A percentile compares a stretch with the other conserved stretches of the same genome.
phyloP scores from a whole-genome alignment of 2,329 filamentous ascomycete genomes.

The Xylaria sp. region DNA sequence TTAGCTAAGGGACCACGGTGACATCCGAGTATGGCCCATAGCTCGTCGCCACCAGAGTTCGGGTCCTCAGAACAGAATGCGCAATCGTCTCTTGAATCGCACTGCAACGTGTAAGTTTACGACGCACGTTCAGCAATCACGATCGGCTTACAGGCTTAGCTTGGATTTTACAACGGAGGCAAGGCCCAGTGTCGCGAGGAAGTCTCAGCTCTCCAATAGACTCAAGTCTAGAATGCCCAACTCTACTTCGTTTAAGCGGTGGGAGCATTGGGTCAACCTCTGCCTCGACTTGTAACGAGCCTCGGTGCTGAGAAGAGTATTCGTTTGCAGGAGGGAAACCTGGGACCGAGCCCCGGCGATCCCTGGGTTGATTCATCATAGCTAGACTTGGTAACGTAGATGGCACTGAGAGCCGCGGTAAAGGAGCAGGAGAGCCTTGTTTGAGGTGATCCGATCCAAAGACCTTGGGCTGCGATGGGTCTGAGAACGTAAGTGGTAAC shows the following conservation, averaged over 20 bases:
- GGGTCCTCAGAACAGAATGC: slow-evolving; percentile 57
- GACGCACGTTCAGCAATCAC: background rate
- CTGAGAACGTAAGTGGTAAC: slow-evolving; percentile 52
- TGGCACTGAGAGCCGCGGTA: slow-evolving; percentile 54
- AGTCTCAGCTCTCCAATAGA: slow-evolving; percentile 68
- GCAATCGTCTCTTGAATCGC: slow-evolving; percentile 63
- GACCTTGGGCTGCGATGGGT: slow-evolving; percentile 48
- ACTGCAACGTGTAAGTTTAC: slow-evolving; percentile 54
- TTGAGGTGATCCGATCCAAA: slow-evolving; percentile 51
- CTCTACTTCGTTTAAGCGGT: slow-evolving; percentile 64
- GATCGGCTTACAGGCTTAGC: slow-evolving; percentile 58
- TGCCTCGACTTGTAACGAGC: slow-evolving; percentile 58
- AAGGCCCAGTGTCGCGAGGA: slow-evolving; percentile 59
- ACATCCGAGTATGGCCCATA: slow-evolving; percentile 64
- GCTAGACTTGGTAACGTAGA: slow-evolving; percentile 53
- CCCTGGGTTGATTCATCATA: slow-evolving; percentile 51
- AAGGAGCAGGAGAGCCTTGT: slow-evolving; percentile 54
- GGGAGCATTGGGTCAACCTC: slow-evolving; percentile 65
- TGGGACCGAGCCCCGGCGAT: slow-evolving; percentile 54
- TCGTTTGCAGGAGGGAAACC: slow-evolving; percentile 57
- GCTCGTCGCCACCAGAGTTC: slow-evolving; percentile 54
- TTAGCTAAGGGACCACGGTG: slow-evolving; percentile 60
- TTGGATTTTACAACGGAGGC: slow-evolving; percentile 62
- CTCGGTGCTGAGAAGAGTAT: slow-evolving; percentile 52
- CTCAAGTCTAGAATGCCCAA: slow-evolving; percentile 64